Base-by-base conservation (phyloP, 1,284 basidiomycete species). In the Sanguinoderma infundibulare region DNA sequence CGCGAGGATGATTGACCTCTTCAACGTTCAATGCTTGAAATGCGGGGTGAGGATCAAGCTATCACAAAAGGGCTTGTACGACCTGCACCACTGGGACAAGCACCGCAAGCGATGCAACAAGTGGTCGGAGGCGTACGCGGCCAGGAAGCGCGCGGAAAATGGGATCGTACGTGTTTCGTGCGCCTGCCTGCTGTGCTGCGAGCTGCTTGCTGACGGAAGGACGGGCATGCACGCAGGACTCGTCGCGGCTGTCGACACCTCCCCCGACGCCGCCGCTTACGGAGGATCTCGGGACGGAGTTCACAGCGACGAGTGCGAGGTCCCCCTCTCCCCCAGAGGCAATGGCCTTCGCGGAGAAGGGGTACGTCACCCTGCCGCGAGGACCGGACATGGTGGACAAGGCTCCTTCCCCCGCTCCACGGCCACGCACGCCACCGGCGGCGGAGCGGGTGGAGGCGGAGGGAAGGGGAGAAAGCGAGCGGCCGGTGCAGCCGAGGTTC, bases 1-100 rank as follows among this genome's bases (percentile, higher is more conserved):
- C 69, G 83, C 78, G n/a, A 75, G 78, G 4, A 79, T 89, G 24
- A 74, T 83, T 38, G 79, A 77, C 38, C 83, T 85, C 2, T 76
- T 82, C 32, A 77, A 78, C 53, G 85, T 90, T 53, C 74, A 77
- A 59, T 91, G 89, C 76, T 78, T 75, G 59, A 79, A 80, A 42
- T 91, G 89, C 71, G 76, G 78, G 39, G 73, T 70, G 24, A 73
- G 75, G 7, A 89, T 91, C 75, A 89, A 89, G 73, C 82, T 91
- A 22, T 91, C 89, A 2, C 72, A 77, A 12, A 90, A 90, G 73
- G 87, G 85, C 72, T 75, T 77, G 22, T 91, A 81, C 67, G 89
- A 91, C 68, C 78, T 79, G 20, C 83, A 82, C 67, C 89, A 91
- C 70, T 91, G 89, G 89, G 70, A 75, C 46, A 86, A 81, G 66